Percentiles rank a stretch among this genome's conserved stretches.
Conservation (phyloP, 768 basidiomycete genomes). For the Neoboletus subvelutipes region DNA sequence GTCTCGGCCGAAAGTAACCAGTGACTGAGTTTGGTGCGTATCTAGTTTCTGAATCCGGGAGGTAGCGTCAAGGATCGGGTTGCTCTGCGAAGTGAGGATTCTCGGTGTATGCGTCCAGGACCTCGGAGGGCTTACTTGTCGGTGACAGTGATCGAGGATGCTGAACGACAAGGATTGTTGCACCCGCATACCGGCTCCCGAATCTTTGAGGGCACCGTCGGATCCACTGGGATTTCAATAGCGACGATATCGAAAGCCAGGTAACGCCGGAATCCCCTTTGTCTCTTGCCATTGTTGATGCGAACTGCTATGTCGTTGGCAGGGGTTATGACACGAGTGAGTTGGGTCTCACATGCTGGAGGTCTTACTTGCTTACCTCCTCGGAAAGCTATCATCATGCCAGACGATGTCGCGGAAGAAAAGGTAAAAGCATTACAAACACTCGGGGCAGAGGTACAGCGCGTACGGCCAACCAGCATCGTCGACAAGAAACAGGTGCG, state of each 20-base stretch:
- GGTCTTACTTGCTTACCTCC: not conserved
- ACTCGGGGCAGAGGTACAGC: constrained; percentile 86
- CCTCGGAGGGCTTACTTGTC: not conserved
- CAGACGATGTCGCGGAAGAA: constrained; percentile 86
- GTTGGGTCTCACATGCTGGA: not conserved
- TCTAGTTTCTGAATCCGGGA: constrained; percentile 91
- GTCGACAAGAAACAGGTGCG: constrained; percentile 92
- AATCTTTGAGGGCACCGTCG: constrained; percentile 97
- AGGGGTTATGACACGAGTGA: constrained; percentile 89
- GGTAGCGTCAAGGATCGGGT: constrained; percentile 98
- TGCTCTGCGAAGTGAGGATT: constrained; percentile 75
- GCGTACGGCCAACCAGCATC: constrained; percentile 92
- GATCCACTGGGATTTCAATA: constrained; percentile 94
- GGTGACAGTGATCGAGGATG: constrained; percentile 85
- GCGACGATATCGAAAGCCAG: constrained; percentile 89
- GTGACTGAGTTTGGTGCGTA: constrained; percentile 45
- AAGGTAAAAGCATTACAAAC: constrained; percentile 83
- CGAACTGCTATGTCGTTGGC: not conserved
- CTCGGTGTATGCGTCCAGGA: not conserved
- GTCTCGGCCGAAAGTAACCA: not conserved
- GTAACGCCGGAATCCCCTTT: constrained; percentile 38
- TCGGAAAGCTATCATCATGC: constrained; percentile 78
- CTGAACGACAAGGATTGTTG: constrained; percentile 78
- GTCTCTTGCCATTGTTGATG: not conserved
- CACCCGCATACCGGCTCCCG: constrained; percentile 85